Conservation (phyloP, 306 rosid genomes). For the Quercus robur region DNA sequence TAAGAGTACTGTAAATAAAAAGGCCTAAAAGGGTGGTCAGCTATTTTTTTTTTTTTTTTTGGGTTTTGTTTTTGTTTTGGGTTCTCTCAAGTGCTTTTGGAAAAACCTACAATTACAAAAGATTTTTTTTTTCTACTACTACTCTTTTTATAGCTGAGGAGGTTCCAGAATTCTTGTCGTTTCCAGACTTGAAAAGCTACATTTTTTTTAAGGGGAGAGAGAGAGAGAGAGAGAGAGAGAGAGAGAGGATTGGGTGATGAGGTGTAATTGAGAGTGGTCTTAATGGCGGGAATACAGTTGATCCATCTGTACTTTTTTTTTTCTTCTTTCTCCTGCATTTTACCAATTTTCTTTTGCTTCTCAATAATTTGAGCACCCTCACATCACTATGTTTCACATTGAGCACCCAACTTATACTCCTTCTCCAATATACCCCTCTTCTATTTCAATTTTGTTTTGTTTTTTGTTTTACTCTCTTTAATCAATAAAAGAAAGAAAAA, state of each 20-base stretch:
- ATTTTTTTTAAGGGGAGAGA: background rate
- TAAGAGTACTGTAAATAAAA: too few species aligned
- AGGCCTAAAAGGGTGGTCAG: background rate
- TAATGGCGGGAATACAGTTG: slow-evolving; percentile 71
- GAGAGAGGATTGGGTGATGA: slow-evolving; percentile 6
- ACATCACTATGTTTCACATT: slow-evolving; percentile 20
- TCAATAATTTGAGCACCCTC: slow-evolving; percentile 43
- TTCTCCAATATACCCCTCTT: slow-evolving; percentile 29
- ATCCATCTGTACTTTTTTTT: slow-evolving; percentile 42
- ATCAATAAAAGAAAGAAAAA: too few species aligned
- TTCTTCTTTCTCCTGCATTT: slow-evolving; percentile 31
- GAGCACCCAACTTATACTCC: slow-evolving; percentile 29
- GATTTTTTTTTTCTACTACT: slow-evolving; percentile 18
- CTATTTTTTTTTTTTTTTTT: background rate
- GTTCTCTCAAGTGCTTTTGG: slow-evolving; percentile 2
- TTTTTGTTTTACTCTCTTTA: background rate
- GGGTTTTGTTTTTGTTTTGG: background rate
- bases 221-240: background rate
- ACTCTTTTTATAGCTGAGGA: slow-evolving; percentile 44
- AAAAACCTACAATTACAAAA: slow-evolving; percentile 32
- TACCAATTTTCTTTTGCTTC: slow-evolving; percentile 23
- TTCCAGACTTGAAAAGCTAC: slow-evolving; percentile 11
- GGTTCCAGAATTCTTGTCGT: slow-evolving; percentile 50
- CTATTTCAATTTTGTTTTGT: background rate
- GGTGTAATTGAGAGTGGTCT: slow-evolving; percentile 42